Base-by-base conservation (phyloP, 2,329 filamentous ascomycete genomes). In the Clarireedia hainanense region DNA sequence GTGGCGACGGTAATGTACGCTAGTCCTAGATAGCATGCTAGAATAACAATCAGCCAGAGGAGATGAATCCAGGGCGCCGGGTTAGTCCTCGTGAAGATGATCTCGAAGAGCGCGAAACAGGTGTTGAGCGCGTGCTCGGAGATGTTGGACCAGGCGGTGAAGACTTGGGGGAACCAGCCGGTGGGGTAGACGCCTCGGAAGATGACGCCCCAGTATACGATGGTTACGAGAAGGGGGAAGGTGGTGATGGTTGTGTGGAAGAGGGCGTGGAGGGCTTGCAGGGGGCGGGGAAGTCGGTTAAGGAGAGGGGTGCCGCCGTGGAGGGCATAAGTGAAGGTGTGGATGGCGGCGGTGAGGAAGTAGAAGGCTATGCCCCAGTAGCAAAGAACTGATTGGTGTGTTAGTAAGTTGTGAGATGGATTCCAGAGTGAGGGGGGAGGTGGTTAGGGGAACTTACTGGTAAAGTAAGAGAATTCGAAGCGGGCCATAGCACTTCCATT, bases 321-420 rank as follows among this genome's bases (percentile, higher is more conserved):
- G 43, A 73, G 71, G 12, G 80, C 78, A 72, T 92, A 94, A 48
- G 76, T 78, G 52, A 81, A 73, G 5, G 87, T 90, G 74, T 95
- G 89, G 17, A 81, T 60, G 17, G 85, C 76, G 1, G 86, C 77
- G 65, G 85, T 74, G 56, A 84, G 75, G 68, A 86, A 85, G 76
- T 95, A 95, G 73, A 91, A 92, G 24, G 80, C 84, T 37, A 92
- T 73, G 2, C 88, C 88, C 88, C 88, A 94, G 76, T 86, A 94
- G 9, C 86, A 89, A 55, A 68, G 64, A 15, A 67, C 63, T 65
- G 37, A 26, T 34, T 14, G 6, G 17, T 2, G 26, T 24, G 26
- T 56, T 48, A 53, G 36, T 39, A 37, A 39, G 10, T 6, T 14
- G 17, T 45, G 12, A 34, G 34, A 30, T 30, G 27, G 34, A 47